Evolutionary conservation across 169 alveolate species (phyloP), one percentile per base, ranked within the genome.

Genomic region (Miamiensis avidus): DNA sequence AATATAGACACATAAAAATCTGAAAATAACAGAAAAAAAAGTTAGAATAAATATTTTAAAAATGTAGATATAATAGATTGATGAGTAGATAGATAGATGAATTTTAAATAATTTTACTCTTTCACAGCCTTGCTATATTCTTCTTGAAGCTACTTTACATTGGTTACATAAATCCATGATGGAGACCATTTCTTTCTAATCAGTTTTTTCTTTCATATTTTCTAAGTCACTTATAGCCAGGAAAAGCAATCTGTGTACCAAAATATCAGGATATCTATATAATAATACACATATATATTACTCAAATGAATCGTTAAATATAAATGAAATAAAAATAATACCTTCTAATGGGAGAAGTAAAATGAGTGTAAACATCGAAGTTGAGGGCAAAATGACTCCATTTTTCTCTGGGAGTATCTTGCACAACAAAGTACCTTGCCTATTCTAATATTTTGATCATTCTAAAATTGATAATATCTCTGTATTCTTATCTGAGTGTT

Each of bases 321-420:
- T n/a, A n/a, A n/a, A n/a, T n/a, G n/a, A 65, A n/a, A n/a, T n/a
- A n/a, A n/a, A n/a, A n/a, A n/a, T n/a, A n/a, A n/a, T n/a, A n/a
- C 89, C 98, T 89, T 83, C 98, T 86, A 33, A 95, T 95, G 27
- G 98, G 98, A 29, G 96, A 92, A 49, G 96, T 95, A 76, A 95
- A 95, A 81, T 95, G 97, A 29, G 98, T 93, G 90, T 95, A 95
- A 75, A 93, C 88, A 75, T 85, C 93, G 72, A 91, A 93, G 86
- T 93, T 91, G 64, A 95, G 82, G 25, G 97, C 95, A 86, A 86
- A 93, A 77, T 93, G 97, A 72, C 84, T 81, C 92, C 92, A 87
- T 77, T 91, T 94, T 0, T 86, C 89, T 26, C 30, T 25, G 69
- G 78, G 87, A 65, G 31, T 76, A 27, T 89, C 83, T 20, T 87